Percentiles rank a stretch among this genome's conserved stretches.
phyloP scores from a whole-genome alignment of 345 rosid species.

The Raphanus sativus region DNA sequence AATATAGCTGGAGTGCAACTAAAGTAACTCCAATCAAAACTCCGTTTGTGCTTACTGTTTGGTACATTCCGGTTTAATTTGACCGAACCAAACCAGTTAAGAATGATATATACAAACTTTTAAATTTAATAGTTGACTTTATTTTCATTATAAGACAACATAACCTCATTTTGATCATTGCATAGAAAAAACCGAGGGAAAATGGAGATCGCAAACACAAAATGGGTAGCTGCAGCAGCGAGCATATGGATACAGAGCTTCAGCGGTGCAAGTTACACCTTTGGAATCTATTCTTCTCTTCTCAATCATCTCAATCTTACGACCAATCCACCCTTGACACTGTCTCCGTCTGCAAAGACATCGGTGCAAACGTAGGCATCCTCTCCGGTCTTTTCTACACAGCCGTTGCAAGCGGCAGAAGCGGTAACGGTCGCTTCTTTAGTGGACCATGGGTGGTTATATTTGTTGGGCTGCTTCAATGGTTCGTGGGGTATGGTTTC shows the following conservation, averaged over 20 bases:
- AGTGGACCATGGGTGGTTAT: slow-evolving; percentile 76
- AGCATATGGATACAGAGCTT: slow-evolving; percentile 92
- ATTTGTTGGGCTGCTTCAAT: slow-evolving; percentile 62
- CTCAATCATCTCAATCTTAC: slow-evolving; percentile 78
- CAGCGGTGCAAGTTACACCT: slow-evolving; percentile 76
- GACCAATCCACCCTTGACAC: slow-evolving; percentile 92
- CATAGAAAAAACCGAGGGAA: neutral
- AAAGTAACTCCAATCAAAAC: neutral
- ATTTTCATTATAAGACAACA: slow-evolving; percentile 13
- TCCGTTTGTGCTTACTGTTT: neutral
- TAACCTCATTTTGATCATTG: neutral
- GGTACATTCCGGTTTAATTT: neutral
- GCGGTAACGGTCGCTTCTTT: slow-evolving; percentile 32
- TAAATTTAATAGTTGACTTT: slow-evolving; percentile 23
- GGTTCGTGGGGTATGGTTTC: slow-evolving; percentile 66
- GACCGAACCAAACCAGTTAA: neutral
- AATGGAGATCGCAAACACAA: slow-evolving; percentile 42
- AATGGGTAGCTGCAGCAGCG: slow-evolving; percentile 77
- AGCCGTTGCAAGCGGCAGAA: slow-evolving; percentile 41
- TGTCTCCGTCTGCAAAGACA: slow-evolving; percentile 90
- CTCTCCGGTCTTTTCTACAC: slow-evolving; percentile 83
- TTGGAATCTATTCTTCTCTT: slow-evolving; percentile 72
- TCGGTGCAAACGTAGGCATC: slow-evolving; percentile 81
- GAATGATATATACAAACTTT: neutral
- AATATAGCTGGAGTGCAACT: neutral